Percentiles rank a stretch among this genome's conserved stretches.
These are phyloP conservation scores for Purpureocillium takamizusanense DNA, from an alignment of 2,329 filamentous ascomycete genomes.

Conservation along the genomic window DNA sequence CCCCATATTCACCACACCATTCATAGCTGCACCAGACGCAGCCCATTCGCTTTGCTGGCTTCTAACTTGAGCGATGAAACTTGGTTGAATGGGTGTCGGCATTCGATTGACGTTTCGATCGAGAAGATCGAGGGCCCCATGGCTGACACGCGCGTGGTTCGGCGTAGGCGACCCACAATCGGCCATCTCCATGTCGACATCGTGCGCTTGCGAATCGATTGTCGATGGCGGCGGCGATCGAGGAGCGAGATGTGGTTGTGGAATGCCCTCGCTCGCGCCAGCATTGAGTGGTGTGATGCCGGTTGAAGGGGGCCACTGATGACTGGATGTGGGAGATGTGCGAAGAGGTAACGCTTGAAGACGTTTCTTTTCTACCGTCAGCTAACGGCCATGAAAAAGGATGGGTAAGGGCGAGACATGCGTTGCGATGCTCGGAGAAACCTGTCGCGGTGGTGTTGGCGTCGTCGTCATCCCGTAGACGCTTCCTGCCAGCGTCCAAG, in stretches of 20 bases:
- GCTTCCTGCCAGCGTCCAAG: constrained; percentile 31
- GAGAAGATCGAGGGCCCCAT: background rate
- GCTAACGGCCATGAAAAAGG: background rate
- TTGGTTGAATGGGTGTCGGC: constrained; percentile 51
- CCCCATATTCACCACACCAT: constrained; percentile 27
- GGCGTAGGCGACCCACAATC: constrained; percentile 15
- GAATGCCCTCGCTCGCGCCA: constrained; percentile 26
- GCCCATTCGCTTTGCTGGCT: constrained; percentile 39
- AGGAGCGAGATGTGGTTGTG: constrained; percentile 18
- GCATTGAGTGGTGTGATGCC: constrained; percentile 30
- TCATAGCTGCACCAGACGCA: constrained; percentile 20
- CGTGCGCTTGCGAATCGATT: constrained; percentile 9
- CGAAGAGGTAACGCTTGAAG: constrained; percentile 43
- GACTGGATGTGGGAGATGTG: constrained; percentile 27
- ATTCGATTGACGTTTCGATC: constrained; percentile 31
- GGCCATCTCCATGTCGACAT: constrained; percentile 44
- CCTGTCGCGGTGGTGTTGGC: constrained; percentile 26
- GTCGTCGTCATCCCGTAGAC: constrained; percentile 36
- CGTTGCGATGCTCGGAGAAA: constrained; percentile 42
- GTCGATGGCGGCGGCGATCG: constrained; percentile 12
- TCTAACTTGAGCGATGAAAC: constrained; percentile 44
- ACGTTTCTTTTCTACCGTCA: constrained; percentile 36
- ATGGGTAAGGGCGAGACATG: constrained; percentile 18
- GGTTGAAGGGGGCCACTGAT: constrained; percentile 19
- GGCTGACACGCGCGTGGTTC: constrained; percentile 10